phyloP scores from a whole-genome alignment of 176 grass and related monocot genomes.

The Aegilops bicornis region DNA sequence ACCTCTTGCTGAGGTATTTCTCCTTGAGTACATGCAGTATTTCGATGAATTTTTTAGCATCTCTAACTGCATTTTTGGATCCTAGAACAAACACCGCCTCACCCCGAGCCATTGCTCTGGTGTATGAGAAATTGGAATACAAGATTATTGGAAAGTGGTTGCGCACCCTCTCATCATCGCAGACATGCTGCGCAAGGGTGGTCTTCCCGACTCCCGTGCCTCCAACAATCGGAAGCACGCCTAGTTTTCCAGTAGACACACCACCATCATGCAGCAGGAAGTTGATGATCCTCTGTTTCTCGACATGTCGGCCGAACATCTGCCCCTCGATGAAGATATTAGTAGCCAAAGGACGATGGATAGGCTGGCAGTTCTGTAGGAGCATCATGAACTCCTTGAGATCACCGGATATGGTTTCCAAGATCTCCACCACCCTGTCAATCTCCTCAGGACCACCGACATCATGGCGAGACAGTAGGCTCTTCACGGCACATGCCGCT shows the following conservation, averaged over 20 bases:
- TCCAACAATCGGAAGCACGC: background rate
- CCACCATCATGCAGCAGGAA: constrained; percentile 6
- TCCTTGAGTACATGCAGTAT: background rate
- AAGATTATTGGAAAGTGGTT: background rate
- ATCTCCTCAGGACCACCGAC: background rate
- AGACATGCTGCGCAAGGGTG: constrained; percentile 27
- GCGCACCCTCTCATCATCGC: background rate
- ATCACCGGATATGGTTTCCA: background rate
- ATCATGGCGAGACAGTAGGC: background rate
- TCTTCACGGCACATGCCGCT: constrained; percentile 2
- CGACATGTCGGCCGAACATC: constrained; percentile 38
- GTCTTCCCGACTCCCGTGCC: constrained; percentile 26
- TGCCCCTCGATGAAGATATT: constrained; percentile 22
- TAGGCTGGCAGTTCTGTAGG: background rate
- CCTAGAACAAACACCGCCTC: background rate
- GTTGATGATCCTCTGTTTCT: constrained; percentile 36
- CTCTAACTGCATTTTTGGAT: background rate
- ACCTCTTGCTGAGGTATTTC: background rate
- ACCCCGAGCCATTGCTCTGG: background rate
- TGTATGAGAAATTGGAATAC: background rate
- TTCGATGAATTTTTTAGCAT: background rate
- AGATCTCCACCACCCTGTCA: background rate
- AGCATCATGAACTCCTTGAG: constrained; percentile 37
- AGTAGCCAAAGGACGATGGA: background rate
- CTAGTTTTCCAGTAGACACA: rapidly evolving